Evolutionary conservation across 345 rosid species (phyloP).

Genomic region (Lepidium didymum): DNA sequence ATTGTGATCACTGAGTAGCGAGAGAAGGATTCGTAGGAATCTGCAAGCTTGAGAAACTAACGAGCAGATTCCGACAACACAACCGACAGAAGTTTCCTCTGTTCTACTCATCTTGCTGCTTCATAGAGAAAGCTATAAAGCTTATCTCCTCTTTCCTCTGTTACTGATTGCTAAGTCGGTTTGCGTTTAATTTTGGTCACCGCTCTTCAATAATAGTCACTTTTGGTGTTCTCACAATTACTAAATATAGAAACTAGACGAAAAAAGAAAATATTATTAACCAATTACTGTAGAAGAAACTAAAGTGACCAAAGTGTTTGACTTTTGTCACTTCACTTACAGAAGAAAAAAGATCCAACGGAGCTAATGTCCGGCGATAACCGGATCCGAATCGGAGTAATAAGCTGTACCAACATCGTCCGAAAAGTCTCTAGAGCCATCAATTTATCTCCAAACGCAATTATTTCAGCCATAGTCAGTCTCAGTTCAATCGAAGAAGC

Average conservation of each 20-base stretch:
- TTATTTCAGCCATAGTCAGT: conserved; percentile 53
- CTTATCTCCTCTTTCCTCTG: neutral
- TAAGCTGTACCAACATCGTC: conserved; percentile 71
- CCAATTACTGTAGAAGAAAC: neutral
- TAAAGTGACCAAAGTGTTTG: neutral
- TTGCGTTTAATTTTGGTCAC: neutral
- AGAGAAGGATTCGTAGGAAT: conserved; percentile 20
- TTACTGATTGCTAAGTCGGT: neutral
- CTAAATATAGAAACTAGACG: neutral
- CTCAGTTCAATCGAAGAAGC: conserved; percentile 48
- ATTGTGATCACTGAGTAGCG: conserved; percentile 5
- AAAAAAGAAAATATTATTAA: neutral
- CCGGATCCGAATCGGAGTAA: conserved; percentile 47
- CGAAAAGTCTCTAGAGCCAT: conserved; percentile 69
- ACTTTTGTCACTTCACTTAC: neutral
- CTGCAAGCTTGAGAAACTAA: conserved; percentile 17
- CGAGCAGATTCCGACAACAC: conserved; percentile 23
- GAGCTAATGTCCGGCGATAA: conserved; percentile 16
- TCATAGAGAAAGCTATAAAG: neutral
- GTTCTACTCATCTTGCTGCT: conserved; percentile 17
- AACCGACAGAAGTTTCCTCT: conserved; percentile 24
- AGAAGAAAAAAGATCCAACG: neutral
- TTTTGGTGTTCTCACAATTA: neutral
- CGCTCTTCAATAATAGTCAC: neutral
- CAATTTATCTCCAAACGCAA: conserved; percentile 54